Base-by-base conservation (phyloP, 2,329 filamentous ascomycete genomes). In the Microcyclospora pomicola region DNA sequence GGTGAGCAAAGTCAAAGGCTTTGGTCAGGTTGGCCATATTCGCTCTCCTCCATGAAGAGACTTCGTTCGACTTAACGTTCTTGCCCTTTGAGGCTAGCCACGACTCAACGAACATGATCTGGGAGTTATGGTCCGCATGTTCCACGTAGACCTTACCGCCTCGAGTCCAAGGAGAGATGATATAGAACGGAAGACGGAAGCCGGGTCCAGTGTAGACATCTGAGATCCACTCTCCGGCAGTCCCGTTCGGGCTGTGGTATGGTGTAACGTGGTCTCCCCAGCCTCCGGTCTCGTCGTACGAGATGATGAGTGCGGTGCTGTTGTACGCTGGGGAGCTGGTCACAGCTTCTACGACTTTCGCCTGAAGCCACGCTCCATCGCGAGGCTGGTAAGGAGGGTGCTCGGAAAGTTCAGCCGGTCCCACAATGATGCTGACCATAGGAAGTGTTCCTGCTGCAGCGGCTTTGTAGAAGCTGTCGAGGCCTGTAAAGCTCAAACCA, bases 361-460 rank as follows among this genome's bases (percentile, higher is more conserved):
- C 64, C 49, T 73, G 67, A 28, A 74, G 56, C 68, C 69, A 74
- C 3, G 61, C 69, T 11, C 70, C 71, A 40, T 73, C 70, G 41
- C 61, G 64, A 2, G 71, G 69, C 31, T 62, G 59, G 46, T 67
- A 72, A 0, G 69, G 68, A 2, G 68, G 62, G 47, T 73, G 69
- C 49, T 74, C 71, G 0, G 67, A 69, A 4, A 73, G 55, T 42
- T 72, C 64, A 7, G 58, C 54, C 0, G 68, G 69, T 3, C 66
- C 59, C 43, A 69, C 60, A 27, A 72, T 67, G 49, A 67, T 71
- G 32, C 62, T 67, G 31, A 74, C 51, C 38, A 65, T 63, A 0
- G 71, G 71, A 1, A 75, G 59, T 1, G 61, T 68, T 2, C 71
- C 70, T 33, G 65, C 63, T 19, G 62, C 62, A 9, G 70, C 71